Conservation (phyloP, 805 yeast genomes). For the Starmerella powellii region DNA sequence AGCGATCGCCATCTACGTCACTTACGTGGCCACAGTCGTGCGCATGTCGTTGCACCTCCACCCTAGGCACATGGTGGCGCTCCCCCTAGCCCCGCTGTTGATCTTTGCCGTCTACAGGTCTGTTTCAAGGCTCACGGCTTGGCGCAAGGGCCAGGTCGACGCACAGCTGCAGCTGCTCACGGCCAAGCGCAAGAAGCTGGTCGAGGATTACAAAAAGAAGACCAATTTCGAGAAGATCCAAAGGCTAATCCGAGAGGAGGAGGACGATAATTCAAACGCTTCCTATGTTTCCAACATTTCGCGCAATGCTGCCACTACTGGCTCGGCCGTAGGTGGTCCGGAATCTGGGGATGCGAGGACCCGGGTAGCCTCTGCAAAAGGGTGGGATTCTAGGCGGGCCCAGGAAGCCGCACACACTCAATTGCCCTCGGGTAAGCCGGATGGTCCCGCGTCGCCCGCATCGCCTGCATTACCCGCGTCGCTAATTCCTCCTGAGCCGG, state of each 20-base stretch:
- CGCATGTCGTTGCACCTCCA: neutral
- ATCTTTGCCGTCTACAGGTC: slow-evolving; percentile 1
- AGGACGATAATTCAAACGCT: slow-evolving; percentile 27
- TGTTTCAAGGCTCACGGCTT: slow-evolving; percentile 18
- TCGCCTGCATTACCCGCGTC: too few relatives aligned
- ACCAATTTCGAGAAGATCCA: slow-evolving; percentile 69
- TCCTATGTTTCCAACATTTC: neutral
- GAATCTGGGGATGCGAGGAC: too few relatives aligned
- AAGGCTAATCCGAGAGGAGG: slow-evolving; percentile 56
- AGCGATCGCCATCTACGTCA: slow-evolving; percentile 24
- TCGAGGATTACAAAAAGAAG: slow-evolving; percentile 55
- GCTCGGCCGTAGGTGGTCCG: too few relatives aligned
- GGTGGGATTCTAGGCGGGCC: too few relatives aligned
- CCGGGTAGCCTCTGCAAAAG: too few relatives aligned
- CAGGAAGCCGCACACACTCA: too few relatives aligned
- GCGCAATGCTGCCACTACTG: too few relatives aligned
- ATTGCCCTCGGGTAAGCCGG: too few relatives aligned
- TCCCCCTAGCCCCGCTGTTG: neutral
- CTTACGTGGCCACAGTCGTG: slow-evolving; percentile 15
- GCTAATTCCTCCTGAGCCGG: neutral
- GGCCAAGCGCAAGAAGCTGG: slow-evolving; percentile 40
- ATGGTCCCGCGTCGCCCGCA: too few relatives aligned
- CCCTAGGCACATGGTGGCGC: slow-evolving; percentile 2
- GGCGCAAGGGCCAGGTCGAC: slow-evolving; percentile 22
- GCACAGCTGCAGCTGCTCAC: slow-evolving; percentile 30